Evolutionary conservation across 176 grass and related monocot species (phyloP).

Genomic region (Pharus latifolius): DNA sequence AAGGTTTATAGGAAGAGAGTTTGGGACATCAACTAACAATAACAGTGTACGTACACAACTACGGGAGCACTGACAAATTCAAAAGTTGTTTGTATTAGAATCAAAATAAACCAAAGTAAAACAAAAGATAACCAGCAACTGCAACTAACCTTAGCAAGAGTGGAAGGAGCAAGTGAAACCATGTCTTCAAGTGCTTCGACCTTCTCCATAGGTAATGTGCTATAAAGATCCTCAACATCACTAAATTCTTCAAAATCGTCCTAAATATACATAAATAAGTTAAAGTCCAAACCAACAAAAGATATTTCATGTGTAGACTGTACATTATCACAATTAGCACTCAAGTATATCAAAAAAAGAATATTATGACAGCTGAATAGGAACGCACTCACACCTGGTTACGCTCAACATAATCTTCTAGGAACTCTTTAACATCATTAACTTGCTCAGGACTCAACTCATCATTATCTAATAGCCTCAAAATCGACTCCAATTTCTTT

Average conservation of each 20-base stretch:
- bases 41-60: background rate
- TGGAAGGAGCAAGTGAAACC: slow-evolving; percentile 91
- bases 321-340: background rate
- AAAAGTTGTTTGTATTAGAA: background rate
- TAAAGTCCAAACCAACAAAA: slow-evolving; percentile 8
- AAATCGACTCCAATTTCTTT: slow-evolving; percentile 93
- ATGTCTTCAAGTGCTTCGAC: slow-evolving; percentile 99
- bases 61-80: background rate
- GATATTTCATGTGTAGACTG: background rate
- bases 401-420: slow-evolving; percentile 98
- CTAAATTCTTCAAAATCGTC: slow-evolving; percentile 99
- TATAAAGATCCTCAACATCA: slow-evolving; percentile 90
- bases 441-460: slow-evolving; percentile 98
- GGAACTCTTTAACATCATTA: slow-evolving; percentile 94
- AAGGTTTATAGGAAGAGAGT: background rate
- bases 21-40: background rate
- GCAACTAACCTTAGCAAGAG: slow-evolving; percentile 66
- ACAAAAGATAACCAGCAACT: background rate
- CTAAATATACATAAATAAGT: slow-evolving; percentile 35
- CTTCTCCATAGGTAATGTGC: slow-evolving; percentile 79
- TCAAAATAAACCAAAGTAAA: slow-evolving; percentile 10
- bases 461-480: slow-evolving; percentile 97
- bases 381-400: slow-evolving; percentile 57
- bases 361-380: slow-evolving; percentile 4
- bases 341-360: background rate